Base-by-base conservation (phyloP, 2,329 filamentous ascomycete species). In the Exophiala sp. region DNA sequence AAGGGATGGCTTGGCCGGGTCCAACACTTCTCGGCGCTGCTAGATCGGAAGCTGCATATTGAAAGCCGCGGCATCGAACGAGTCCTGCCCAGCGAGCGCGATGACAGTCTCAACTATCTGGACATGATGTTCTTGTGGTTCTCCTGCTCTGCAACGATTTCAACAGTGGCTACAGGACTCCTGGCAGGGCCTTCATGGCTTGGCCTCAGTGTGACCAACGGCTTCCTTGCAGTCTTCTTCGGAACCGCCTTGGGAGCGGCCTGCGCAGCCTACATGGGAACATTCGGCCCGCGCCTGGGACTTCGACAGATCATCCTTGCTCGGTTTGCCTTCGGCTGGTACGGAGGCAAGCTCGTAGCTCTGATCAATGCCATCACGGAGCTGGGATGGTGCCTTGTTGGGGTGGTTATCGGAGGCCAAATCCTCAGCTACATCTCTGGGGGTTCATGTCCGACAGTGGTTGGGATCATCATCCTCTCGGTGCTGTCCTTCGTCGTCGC, bases 381-480 rank as follows among this genome's bases (percentile, higher is more conserved):
- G 21, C 22, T 41, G n/a, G 38, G 38, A 3, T 41, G 38, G 38
- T 41, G 38, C 21, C n/a, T 41, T 2, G 38, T 41, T 6, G 38
- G 53, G 1, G 62, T 60, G 32, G 64, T 65, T 29, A 62, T 63
- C 9, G 62, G 62, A 23, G 64, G 64, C n/a, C 53, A 64, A 10
- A 59, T 64, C 1, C 49, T 65, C 30, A 60, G 47, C n/a, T 63
- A 62, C 0, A 63, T 65, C 9, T 65, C 64, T 0, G 56, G 60
- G 18, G 62, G 61, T n/a, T 59, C 53, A 10, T 51, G 65, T 34
- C 46, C 58, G 10, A 22, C 55, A 7, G 53, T 47, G 6, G 54
- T 64, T 52, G 61, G 61, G 16, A 61, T 63, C 18, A 50, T 63
- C 21, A 63, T 63, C 27, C 50, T 63, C 21, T 59, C 58, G 4